Base-by-base conservation (phyloP, 768 basidiomycete species). In the Leucocoprinus sp. region DNA sequence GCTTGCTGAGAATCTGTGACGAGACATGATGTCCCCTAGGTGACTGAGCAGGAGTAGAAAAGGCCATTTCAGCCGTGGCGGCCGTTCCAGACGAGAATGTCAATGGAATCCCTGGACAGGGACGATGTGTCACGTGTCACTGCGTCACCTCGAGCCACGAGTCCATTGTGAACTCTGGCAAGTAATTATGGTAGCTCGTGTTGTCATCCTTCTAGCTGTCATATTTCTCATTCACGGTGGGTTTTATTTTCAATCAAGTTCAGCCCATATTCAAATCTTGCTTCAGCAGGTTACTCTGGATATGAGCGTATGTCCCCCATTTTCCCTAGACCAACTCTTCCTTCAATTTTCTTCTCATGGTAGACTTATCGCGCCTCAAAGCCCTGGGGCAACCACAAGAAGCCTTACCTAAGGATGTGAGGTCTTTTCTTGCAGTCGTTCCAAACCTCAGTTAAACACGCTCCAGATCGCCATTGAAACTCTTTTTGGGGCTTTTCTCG, bases 361-460 rank as follows among this genome's bases (percentile, higher is more conserved):
- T 35, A 91, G 88, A 91, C 59, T 63, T 87, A 40, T 84, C 86
- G 9, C 78, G 78, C 51, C 57, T 87, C 53, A 91, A 90, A 55
- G 82, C 84, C 12, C 70, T 88, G 33, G 85, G 82, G 48, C 63
- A 74, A 43, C 84, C 82, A 22, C 83, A 86, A 57, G 78, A 75
- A 9, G 61, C 71, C 11, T 63, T 89, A 9, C 87, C 88, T 11
- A 55, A 63, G 38, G 78, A 82, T 54, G 87, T 88, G 52, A 52
- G 69, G 50, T 28, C 38, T 43, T 22, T 31, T 17, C 36, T 4
- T 24, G 27, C 26, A 18, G 5, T 19, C 37, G 37, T 26, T 26
- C 18, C 18, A 33, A 38, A 18, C 15, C 8, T 21, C 11, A 19
- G 26, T 22, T 5, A 37, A 33, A 33, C 28, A 37, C 48, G 28